Percentiles rank a stretch among this genome's conserved stretches.
Evolutionary conservation across 2,329 filamentous ascomycete genomes (phyloP).

Genomic region (Verticillium tricorpus): DNA sequence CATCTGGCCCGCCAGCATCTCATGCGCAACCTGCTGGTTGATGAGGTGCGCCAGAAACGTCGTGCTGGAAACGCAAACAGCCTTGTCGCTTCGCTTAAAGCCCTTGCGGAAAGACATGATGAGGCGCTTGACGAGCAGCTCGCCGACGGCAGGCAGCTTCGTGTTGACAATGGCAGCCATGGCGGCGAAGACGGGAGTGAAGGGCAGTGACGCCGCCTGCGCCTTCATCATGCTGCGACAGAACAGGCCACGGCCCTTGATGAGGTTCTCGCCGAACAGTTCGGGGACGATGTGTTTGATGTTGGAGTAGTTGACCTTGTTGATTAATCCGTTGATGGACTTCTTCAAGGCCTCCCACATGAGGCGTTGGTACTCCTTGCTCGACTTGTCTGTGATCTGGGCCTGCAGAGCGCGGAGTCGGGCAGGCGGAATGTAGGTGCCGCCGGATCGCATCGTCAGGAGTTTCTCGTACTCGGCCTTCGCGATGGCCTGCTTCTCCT

Average conservation of each 20-base stretch:
- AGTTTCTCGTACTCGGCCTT: slow-evolving; percentile 94
- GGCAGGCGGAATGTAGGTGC: slow-evolving; percentile 93
- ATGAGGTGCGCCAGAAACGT: slow-evolving; percentile 93
- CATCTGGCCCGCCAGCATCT: slow-evolving; percentile 90
- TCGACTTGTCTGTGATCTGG: slow-evolving; percentile 93
- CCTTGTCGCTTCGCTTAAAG: slow-evolving; percentile 95
- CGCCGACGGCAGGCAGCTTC: slow-evolving; percentile 90
- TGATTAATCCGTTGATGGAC: slow-evolving; percentile 96
- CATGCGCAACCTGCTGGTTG: slow-evolving; percentile 93
- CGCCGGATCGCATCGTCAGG: slow-evolving; percentile 86
- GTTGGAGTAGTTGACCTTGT: slow-evolving; percentile 97
- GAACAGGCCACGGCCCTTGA: slow-evolving; percentile 87
- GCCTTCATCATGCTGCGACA: slow-evolving; percentile 98
- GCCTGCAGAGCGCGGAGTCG: slow-evolving; percentile 87
- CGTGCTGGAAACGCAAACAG: slow-evolving; percentile 86
- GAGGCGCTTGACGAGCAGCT: slow-evolving; percentile 79
- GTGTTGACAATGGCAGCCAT: slow-evolving; percentile 98
- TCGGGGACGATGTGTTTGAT: slow-evolving; percentile 98
- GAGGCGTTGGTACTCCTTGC: slow-evolving; percentile 98
- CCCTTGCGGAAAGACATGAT: slow-evolving; percentile 93
- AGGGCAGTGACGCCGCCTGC: slow-evolving; percentile 90
- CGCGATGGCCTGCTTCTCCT: slow-evolving; percentile 80
- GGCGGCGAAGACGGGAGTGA: slow-evolving; percentile 92
- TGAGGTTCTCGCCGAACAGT: slow-evolving; percentile 88
- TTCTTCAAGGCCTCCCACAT: slow-evolving; percentile 99